Evolutionary conservation across 2,329 filamentous ascomycete genomes (phyloP).

Genomic region (Aspergillus candidus): DNA sequence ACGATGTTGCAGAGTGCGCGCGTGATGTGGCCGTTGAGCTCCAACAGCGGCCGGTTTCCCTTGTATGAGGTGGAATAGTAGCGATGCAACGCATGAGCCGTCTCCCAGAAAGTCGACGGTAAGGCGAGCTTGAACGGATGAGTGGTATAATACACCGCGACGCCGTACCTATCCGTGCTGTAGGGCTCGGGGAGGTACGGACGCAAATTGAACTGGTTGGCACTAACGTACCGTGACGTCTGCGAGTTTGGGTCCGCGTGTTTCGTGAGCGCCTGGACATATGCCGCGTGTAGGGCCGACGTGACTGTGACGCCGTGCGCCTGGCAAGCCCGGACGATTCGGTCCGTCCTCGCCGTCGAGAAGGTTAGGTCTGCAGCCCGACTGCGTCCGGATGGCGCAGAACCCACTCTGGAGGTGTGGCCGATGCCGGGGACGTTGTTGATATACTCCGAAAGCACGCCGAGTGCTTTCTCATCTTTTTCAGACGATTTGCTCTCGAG

Average conservation of each 20-base stretch:
- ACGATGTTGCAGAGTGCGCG: not conserved
- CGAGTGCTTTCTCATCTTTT: too few relatives aligned
- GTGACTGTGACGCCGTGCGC: conserved; percentile 1
- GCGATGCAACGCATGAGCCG: not conserved
- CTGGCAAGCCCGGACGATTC: conserved; percentile 1
- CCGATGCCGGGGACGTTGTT: too few relatives aligned
- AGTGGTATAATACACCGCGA: not conserved
- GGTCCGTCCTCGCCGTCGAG: not conserved
- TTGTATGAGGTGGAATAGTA: not conserved
- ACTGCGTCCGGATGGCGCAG: not conserved
- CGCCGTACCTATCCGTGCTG: not conserved
- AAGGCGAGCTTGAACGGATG: not conserved
- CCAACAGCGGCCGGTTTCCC: too few relatives aligned
- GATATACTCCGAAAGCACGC: too few relatives aligned
- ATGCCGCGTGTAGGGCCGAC: conserved; percentile 1
- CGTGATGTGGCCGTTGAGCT: not conserved
- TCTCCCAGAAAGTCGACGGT: not conserved
- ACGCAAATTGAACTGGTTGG: not conserved
- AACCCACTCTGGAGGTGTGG: too few relatives aligned
- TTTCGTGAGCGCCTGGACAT: not conserved
- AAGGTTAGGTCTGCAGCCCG: not conserved
- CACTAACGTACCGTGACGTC: not conserved
- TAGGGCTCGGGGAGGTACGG: not conserved
- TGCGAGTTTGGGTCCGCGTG: not conserved
- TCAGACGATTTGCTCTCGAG: too few relatives aligned